These are phyloP conservation scores for Quercus phellos DNA, from an alignment of 331 rosid species.

Conservation along the genomic window DNA sequence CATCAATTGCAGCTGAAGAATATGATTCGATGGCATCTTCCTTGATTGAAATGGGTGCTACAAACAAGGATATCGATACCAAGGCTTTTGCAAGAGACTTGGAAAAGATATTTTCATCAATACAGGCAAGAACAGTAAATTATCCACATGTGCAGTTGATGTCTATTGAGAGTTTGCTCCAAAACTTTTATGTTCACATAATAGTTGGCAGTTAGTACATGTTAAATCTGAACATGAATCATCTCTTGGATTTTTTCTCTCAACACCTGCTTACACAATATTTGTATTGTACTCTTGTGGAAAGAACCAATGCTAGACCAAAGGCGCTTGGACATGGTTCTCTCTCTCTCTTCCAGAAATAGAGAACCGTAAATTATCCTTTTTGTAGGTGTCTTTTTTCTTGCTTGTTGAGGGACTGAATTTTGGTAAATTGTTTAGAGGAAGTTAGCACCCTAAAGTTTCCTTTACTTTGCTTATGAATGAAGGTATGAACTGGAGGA, in stretches of 20 bases:
- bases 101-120: conserved; percentile 75
- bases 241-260: too few relatives aligned
- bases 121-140: conserved; percentile 57
- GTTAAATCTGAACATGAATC: too few relatives aligned
- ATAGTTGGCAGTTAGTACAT: too few relatives aligned
- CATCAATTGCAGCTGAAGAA: conserved; percentile 81
- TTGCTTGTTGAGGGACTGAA: too few relatives aligned
- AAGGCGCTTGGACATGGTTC: too few relatives aligned
- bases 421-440: too few relatives aligned
- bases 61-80: conserved; percentile 58
- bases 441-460: too few relatives aligned
- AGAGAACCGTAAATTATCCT: too few relatives aligned
- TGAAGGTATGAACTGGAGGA: not conserved
- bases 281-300: not conserved
- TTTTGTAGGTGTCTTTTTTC: too few relatives aligned
- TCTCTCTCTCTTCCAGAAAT: too few relatives aligned
- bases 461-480: too few relatives aligned
- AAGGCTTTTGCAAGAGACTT: conserved; percentile 77
- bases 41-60: conserved; percentile 95
- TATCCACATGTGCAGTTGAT: not conserved
- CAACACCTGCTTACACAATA: not conserved
- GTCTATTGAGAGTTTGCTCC: not conserved
- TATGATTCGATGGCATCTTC: conserved; percentile 94
- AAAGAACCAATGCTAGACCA: too few relatives aligned
- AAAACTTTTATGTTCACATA: not conserved